Percentiles rank a stretch among this genome's conserved stretches.
Conservation (phyloP, 2,329 filamentous ascomycete genomes). For the Geoglossum cookeanum region DNA sequence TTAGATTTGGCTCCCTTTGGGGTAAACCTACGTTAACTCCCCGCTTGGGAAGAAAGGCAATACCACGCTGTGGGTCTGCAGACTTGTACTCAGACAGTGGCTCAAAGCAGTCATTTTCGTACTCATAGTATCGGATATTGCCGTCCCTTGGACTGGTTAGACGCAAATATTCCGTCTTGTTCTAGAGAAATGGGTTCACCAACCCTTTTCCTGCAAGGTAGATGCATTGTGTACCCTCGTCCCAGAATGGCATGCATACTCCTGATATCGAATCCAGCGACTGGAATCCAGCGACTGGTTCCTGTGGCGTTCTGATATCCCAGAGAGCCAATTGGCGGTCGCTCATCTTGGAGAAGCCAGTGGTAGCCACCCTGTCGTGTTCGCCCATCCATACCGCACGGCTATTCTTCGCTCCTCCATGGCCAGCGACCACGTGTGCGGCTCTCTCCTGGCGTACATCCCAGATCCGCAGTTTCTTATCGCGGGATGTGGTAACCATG, state of each 20-base stretch:
- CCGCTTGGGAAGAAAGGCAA: conserved; percentile 87
- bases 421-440: conserved; percentile 66
- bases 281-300: conserved; percentile 79
- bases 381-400: conserved; percentile 94
- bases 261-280: conserved; percentile 90
- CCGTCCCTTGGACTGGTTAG: conserved; percentile 46
- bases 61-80: conserved; percentile 78
- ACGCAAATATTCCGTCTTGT: background rate
- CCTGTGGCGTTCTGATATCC: conserved; percentile 63
- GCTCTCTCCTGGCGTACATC: conserved; percentile 86
- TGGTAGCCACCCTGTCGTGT: conserved; percentile 87
- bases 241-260: conserved; percentile 99
- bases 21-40: conserved; percentile 55
- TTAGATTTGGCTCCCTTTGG: conserved; percentile 4
- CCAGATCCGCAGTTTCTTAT: conserved; percentile 97
- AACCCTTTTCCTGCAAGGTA: conserved; percentile 96
- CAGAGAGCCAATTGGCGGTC: conserved; percentile 90
- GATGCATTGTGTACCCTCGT: conserved; percentile 84
- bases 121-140: conserved; percentile 98
- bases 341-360: conserved; percentile 96
- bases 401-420: conserved; percentile 92
- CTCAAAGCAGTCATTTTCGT: conserved; percentile 97
- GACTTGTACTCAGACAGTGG: conserved; percentile 96
- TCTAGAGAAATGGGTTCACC: conserved; percentile 18
- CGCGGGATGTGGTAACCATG: conserved; percentile 80